Conservation (phyloP, 1,284 basidiomycete genomes). For the Ustilago trichophora region DNA sequence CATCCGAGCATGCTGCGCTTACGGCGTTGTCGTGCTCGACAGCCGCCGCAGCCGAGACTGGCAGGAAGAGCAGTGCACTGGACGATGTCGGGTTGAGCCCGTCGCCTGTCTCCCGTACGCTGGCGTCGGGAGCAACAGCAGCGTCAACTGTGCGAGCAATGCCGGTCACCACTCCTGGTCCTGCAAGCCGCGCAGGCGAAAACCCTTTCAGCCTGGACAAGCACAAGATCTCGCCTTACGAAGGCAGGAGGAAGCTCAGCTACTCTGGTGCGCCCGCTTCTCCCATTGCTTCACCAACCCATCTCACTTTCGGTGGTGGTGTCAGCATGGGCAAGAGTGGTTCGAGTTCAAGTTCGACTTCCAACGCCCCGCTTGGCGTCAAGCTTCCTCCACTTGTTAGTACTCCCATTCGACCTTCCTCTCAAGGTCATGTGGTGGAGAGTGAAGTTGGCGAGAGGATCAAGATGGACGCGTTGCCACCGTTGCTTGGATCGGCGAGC, state of each 20-base stretch:
- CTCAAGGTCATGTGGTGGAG: conserved; percentile 7
- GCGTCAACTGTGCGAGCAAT: too few species aligned
- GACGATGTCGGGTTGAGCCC: conserved; percentile 31
- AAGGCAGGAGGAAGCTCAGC: conserved; percentile 36
- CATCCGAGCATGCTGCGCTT: conserved; percentile 37
- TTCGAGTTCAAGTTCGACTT: conserved; percentile 12
- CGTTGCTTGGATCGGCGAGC: conserved; percentile 29
- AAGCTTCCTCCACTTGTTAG: conserved; percentile 40
- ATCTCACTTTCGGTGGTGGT: conserved; percentile 18
- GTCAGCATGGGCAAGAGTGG: conserved; percentile 9
- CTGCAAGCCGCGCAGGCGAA: conserved; percentile 9
- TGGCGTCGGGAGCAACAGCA: conserved; percentile 16
- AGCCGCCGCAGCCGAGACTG: conserved; percentile 5
- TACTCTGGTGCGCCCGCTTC: conserved; percentile 36
- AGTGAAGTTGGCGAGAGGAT: conserved; percentile 19
- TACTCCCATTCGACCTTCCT: conserved; percentile 37
- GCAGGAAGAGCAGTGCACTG: conserved; percentile 1
- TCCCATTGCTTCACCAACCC: conserved; percentile 24
- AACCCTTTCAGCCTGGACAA: conserved; percentile 61
- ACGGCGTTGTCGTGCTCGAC: conserved; percentile 39
- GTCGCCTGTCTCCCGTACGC: conserved; percentile 28
- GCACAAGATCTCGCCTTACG: conserved; percentile 57
- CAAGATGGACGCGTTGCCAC: conserved; percentile 29
- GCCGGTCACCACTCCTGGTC: conserved; percentile 32
- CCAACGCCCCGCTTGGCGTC: conserved; percentile 13